Base-by-base conservation (phyloP, 208 protist species). In the Wallacemonas sp. region DNA sequence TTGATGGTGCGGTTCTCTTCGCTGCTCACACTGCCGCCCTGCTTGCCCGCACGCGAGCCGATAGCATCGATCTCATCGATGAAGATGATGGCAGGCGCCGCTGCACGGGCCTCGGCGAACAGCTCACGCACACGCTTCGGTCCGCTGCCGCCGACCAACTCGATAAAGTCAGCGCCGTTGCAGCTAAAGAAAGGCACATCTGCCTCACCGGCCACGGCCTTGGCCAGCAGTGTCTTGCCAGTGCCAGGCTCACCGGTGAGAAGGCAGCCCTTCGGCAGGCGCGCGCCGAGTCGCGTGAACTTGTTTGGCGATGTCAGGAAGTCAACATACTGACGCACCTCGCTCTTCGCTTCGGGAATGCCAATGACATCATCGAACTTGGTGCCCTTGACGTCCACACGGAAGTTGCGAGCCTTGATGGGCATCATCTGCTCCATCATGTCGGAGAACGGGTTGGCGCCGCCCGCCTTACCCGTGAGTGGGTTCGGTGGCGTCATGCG, bases 61-160 rank as follows among this genome's bases (percentile, higher is more conserved):
- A 99, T 94, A 37, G 98, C 98, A 74, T 99, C 98, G 63, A 99
- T 98, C 78, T 99, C 98, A 71, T 99, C 98, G 53, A 99, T 98
- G 66, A 99, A 99, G 54, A 99, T 84, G 67, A 99, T 98, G 42
- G 92, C 90, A 12, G 97, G 98, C n/a, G 95, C 81, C 19, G 91
- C 96, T 26, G 81, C 82, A 29, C 95, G 78, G 3, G 98, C 98
- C 82, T 98, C 81, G 26, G 77, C 68, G 81, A 99, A 99, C 22
- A 99, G 83, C 68, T 99, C 96, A 10, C 98, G 85, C 24, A 99
- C 95, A 50, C 97, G 81, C 69, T 97, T 88, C 19, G 95, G 95
- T 19, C 95, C 95, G 66, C 94, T 94, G 27, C 97, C 97, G n/a
- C 97, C 94, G 68, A 98, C 96, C 53, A 98, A 93, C 79, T 99